A percentile compares a stretch with the other conserved stretches of the same genome.
Conservation (phyloP, 176 grass and related monocot genomes). For the Carex myosuroides region DNA sequence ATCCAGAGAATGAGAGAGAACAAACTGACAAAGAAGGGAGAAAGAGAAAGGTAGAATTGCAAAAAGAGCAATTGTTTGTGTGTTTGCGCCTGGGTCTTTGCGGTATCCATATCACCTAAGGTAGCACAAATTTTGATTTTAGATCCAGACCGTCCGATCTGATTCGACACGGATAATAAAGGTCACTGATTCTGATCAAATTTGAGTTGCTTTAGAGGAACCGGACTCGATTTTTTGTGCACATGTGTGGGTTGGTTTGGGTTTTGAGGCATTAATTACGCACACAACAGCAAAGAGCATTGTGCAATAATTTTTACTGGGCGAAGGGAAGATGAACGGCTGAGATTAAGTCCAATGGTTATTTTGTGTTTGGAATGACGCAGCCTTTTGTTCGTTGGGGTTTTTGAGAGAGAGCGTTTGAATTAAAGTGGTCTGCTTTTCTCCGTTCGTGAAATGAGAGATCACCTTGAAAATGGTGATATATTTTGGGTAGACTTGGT, state of each 20-base stretch:
- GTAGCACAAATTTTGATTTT: no score
- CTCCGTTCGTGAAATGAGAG: neutral
- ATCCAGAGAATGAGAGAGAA: slow-evolving; percentile 5
- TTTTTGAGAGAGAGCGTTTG: slow-evolving; percentile 14
- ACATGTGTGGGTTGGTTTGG: slow-evolving; percentile 1
- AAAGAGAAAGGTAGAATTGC: neutral
- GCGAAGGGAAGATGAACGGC: neutral
- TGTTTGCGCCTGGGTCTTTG: neutral
- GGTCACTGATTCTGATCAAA: no score
- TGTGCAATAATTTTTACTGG: neutral
- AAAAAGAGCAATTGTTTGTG: slow-evolving; percentile 3
- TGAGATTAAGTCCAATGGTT: neutral
- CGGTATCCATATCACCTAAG: neutral
- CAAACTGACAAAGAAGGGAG: slow-evolving; percentile 14
- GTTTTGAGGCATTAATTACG: slow-evolving; percentile 15
- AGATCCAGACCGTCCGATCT: no score
- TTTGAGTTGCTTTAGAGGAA: no score
- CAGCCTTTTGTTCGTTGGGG: neutral
- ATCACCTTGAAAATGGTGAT: slow-evolving; percentile 11
- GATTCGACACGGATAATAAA: no score
- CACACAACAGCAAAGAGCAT: neutral
- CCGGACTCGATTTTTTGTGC: neutral
- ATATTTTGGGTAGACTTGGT: neutral
- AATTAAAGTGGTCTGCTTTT: slow-evolving; percentile 28
- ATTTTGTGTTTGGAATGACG: neutral